phyloP scores from a whole-genome alignment of 768 basidiomycete genomes.

The Hirschioporus abietinus region DNA sequence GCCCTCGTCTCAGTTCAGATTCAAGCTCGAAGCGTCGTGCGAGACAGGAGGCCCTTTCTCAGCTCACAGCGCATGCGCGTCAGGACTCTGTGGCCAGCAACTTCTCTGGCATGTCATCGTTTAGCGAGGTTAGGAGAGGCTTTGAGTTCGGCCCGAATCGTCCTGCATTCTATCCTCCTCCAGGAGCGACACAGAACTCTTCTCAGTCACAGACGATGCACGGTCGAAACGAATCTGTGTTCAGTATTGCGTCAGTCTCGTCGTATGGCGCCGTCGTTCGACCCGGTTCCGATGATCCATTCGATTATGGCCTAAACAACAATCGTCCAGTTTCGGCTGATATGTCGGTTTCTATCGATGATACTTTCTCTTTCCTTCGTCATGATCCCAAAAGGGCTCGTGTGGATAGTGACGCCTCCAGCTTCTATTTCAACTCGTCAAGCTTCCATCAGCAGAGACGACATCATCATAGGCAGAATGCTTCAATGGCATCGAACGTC shows the following conservation, averaged over 20 bases:
- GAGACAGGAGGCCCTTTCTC: slow-evolving; percentile 16
- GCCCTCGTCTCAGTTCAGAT: slow-evolving; percentile 39
- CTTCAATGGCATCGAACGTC: slow-evolving; percentile 44
- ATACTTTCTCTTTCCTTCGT: slow-evolving; percentile 64
- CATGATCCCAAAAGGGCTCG: slow-evolving; percentile 38
- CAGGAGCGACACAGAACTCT: slow-evolving; percentile 24
- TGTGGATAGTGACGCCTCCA: slow-evolving; percentile 72
- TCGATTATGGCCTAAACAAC: slow-evolving; percentile 58
- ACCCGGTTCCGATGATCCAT: slow-evolving; percentile 61
- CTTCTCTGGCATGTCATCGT: slow-evolving; percentile 69
- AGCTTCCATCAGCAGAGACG: slow-evolving; percentile 29
- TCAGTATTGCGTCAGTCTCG: slow-evolving; percentile 76
- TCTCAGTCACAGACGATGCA: slow-evolving; percentile 31
- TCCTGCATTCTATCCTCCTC: slow-evolving; percentile 61
- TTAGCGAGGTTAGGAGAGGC: slow-evolving; percentile 71
- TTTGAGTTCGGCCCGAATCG: slow-evolving; percentile 67
- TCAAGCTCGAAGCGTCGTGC: slow-evolving; percentile 32
- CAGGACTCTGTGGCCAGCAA: slow-evolving; percentile 46
- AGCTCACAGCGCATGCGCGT: slow-evolving; percentile 27
- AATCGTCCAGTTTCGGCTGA: slow-evolving; percentile 52
- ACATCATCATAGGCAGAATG: slow-evolving; percentile 45
- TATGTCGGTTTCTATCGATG: slow-evolving; percentile 51
- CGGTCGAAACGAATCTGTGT: slow-evolving; percentile 49
- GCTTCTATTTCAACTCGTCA: slow-evolving; percentile 64
- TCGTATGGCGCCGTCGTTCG: slow-evolving; percentile 70